phyloP scores from a whole-genome alignment of 495 filamentous ascomycete species.

The Hypoxylon cercidicola region DNA sequence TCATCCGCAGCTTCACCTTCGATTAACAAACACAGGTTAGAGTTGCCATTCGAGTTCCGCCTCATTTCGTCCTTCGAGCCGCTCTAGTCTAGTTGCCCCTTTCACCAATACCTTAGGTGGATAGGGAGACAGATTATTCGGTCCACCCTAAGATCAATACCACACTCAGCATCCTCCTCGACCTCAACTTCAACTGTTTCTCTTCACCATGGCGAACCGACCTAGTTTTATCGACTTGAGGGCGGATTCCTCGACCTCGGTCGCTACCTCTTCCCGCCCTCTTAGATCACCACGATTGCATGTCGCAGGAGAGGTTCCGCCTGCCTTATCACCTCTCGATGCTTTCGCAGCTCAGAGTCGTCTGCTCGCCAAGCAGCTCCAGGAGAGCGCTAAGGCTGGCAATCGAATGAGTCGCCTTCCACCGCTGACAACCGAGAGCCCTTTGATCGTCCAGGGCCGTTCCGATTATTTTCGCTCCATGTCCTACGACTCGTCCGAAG shows the following conservation, averaged over 20 bases:
- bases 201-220: slow-evolving; percentile 61
- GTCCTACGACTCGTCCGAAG: slow-evolving; percentile 57
- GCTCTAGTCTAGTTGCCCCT: neutral
- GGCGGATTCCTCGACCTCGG: slow-evolving; percentile 70
- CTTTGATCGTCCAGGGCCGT: slow-evolving; percentile 70
- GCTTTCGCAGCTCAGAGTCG: slow-evolving; percentile 91
- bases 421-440: slow-evolving; percentile 79
- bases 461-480: slow-evolving; percentile 78
- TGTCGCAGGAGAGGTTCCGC: slow-evolving; percentile 86
- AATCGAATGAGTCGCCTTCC: slow-evolving; percentile 86
- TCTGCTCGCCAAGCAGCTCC: slow-evolving; percentile 84
- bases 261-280: slow-evolving; percentile 56
- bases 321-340: slow-evolving; percentile 92
- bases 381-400: slow-evolving; percentile 74
- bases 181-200: slow-evolving; percentile 4
- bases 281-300: slow-evolving; percentile 78
- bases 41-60: slow-evolving; percentile 3
- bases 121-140: slow-evolving; percentile 13
- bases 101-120: neutral
- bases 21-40: slow-evolving; percentile 8
- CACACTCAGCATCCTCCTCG: neutral
- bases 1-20: slow-evolving; percentile 7
- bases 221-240: slow-evolving; percentile 71
- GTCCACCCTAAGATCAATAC: neutral
- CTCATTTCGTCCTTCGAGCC: neutral